Conservation (phyloP, 2,329 filamentous ascomycete species). For the Cryphonectria nitschkei region DNA sequence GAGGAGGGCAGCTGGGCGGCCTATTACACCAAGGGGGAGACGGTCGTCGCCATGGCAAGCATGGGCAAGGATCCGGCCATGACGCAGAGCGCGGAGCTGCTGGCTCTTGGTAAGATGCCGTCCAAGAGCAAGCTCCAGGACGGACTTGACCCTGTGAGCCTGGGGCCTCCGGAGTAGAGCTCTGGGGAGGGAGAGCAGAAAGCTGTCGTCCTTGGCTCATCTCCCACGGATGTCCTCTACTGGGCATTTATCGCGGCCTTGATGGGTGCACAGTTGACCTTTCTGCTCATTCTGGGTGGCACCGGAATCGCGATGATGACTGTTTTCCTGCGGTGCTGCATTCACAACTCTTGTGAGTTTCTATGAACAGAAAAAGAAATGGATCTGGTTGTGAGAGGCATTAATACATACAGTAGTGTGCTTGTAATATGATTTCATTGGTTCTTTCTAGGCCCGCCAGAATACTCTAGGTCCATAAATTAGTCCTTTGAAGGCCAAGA, state of each 20-base stretch:
- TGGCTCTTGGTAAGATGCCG: constrained; percentile 82
- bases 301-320: constrained; percentile 12
- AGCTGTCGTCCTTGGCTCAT: constrained; percentile 1
- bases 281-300: not conserved
- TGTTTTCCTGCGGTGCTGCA: constrained; percentile 5
- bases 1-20: constrained; percentile 83
- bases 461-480: not conserved
- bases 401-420: constrained; percentile 9
- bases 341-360: constrained; percentile 10
- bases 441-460: not conserved
- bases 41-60: constrained; percentile 84
- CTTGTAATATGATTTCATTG: not conserved
- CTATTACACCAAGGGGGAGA: constrained; percentile 86
- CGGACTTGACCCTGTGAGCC: constrained; percentile 57
- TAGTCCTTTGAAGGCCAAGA: not conserved
- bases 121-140: constrained; percentile 74
- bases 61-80: constrained; percentile 92
- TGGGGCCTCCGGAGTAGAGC: constrained; percentile 42
- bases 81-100: constrained; percentile 80
- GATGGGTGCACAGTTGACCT: constrained; percentile 3
- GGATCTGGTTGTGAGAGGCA: not conserved
- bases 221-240: not conserved
- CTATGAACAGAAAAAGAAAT: not conserved
- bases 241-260: constrained; percentile 15
- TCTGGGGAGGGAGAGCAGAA: not conserved